A percentile compares a stretch with the other conserved stretches of the same genome.
These are phyloP conservation scores for Chondrostereum purpureum DNA, from an alignment of 1,284 basidiomycete genomes.

Conservation along the genomic window DNA sequence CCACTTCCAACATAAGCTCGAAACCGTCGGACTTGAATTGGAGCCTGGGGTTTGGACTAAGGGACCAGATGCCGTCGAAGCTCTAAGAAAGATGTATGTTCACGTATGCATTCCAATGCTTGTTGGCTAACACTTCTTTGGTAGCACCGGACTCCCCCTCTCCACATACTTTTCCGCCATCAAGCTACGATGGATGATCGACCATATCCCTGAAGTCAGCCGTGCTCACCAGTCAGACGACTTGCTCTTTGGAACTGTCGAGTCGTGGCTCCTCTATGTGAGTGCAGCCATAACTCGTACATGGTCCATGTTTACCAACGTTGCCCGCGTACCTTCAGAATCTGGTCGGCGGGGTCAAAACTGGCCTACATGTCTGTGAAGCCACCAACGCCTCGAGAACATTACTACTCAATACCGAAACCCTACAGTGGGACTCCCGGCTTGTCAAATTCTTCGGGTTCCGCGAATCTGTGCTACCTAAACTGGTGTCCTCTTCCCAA, in stretches of 20 bases:
- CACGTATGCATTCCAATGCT: slow-evolving; percentile 8
- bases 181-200: slow-evolving; percentile 96
- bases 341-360: slow-evolving; percentile 67
- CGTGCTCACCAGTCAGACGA: slow-evolving; percentile 80
- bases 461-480: slow-evolving; percentile 74
- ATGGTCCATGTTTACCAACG: too few species aligned
- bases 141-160: slow-evolving; percentile 84
- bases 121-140: slow-evolving; percentile 11
- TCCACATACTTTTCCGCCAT: slow-evolving; percentile 97
- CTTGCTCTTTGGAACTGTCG: slow-evolving; percentile 90
- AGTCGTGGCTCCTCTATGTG: slow-evolving; percentile 93
- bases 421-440: slow-evolving; percentile 77
- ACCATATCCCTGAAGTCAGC: slow-evolving; percentile 76
- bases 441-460: slow-evolving; percentile 88
- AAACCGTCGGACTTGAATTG: slow-evolving; percentile 72
- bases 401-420: slow-evolving; percentile 81
- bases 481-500: slow-evolving; percentile 87
- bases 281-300: slow-evolving; percentile 29
- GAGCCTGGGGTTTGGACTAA: slow-evolving; percentile 58
- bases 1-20: slow-evolving; percentile 70
- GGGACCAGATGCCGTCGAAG: slow-evolving; percentile 63
- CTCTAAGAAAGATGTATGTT: slow-evolving; percentile 65
- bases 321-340: slow-evolving; percentile 50
- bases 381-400: slow-evolving; percentile 98
- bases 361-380: slow-evolving; percentile 84